Base-by-base conservation (phyloP, 2,329 filamentous ascomycete species). In the Cytospora schulzeri region DNA sequence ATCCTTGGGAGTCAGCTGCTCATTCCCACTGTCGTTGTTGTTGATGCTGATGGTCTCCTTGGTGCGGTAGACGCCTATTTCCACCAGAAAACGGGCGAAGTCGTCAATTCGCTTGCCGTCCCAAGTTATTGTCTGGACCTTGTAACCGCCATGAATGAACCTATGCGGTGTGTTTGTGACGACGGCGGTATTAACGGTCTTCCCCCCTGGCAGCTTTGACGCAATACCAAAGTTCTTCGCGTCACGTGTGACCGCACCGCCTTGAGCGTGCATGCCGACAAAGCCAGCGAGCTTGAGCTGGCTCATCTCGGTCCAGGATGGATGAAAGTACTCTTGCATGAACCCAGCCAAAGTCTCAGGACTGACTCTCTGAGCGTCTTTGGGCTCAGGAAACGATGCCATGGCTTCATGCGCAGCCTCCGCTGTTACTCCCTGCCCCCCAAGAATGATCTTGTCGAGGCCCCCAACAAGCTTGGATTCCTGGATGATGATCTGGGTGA, bases 131-230 rank as follows among this genome's bases (percentile, higher is more conserved):
- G 67, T 68, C 53, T 59, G 59, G 3, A 60, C 15, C 57, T 66
- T 70, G 59, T 66, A 70, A 26, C 69, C 69, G 15, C 69, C 69
- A 3, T 65, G 64, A 17, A 70, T 69, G 62, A 70, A 70, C 22
- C 62, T 61, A 57, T 70, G 68, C 6, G 68, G 68, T 6, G 69
- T 70, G 55, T 69, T 68, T 51, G 41, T 52, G 22, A 70, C 26
- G 33, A 70, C 65, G 11, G 50, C 62, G 31, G 59, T 14, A 61
- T 64, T 70, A 56, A 65, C 50, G 8, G 22, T 61, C 12, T 51
- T 48, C 19, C 9, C 5, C 35, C 45, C 45, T 4, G 57, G 35
- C 28, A 52, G 48, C 50, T 61, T 65, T 22, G 62, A 57, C 51
- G 64, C 41, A n/a, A 69, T 59, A 12, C 57, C 52, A 51, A 60